Evolutionary conservation across 192 early-diverging fungal genomes (phyloP), one percentile per base, ranked within the genome.

Genomic region (Thamnidium elegans): DNA sequence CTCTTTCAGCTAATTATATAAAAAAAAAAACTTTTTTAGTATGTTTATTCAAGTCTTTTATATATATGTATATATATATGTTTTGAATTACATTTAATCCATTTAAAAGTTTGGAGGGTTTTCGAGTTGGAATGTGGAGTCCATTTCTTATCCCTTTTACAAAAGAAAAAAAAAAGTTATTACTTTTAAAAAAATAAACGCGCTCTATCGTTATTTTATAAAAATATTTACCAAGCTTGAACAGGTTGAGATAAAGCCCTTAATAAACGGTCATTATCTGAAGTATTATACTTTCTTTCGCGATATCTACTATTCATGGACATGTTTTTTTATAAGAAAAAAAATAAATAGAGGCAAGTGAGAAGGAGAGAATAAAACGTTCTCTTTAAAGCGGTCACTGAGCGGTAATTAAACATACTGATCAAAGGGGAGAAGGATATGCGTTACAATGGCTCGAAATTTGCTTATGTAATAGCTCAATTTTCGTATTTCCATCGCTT

Each of bases 81-180:
- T 31, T 36, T 55, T 13, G 26, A n/a, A 20, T 48, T 66, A 66
- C 65, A 66, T 66, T 58, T 55, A 7, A 66, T 26, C 65, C 65
- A 66, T 48, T 66, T 66, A 19, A 42, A 66, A 48, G 43, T 46
- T 10, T 55, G 13, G 13, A 55, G 43, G 1, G 26, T 66, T 4
- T 66, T 66, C 30, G 54, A 46, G 6, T 54, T 32, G 3, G 65
- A n/a, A 50, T 50, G 39, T n/a, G 10, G 46, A 21, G 65, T 26
- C 65, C 65, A 66, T 50, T 66, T 66, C 54, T 66, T 66, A 47
- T 66, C 65, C 65, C 65, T 66, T 17, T 19, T 39, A 55, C n/a
- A 58, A 44, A 44, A 7, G 34, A 44, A 58, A 7, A 55, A 44
- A 58, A 34, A 58, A 58, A 56, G 21, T 36, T 13, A 1, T 26